A percentile compares a stretch with the other conserved stretches of the same genome.
Conservation (phyloP, 257 asterid species). For the Catharanthus roseus region DNA sequence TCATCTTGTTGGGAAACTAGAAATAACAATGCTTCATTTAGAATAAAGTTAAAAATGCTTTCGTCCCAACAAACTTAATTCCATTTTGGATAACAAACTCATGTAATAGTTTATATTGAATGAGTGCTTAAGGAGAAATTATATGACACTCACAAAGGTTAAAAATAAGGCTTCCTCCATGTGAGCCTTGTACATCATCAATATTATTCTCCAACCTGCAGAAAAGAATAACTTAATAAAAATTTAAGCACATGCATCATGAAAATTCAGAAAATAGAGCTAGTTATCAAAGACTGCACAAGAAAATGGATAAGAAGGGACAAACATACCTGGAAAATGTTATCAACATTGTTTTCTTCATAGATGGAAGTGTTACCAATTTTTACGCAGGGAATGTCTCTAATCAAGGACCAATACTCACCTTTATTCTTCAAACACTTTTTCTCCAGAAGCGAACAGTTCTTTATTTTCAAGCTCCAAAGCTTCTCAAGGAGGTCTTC, state of each 20-base stretch:
- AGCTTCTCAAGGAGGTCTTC: not conserved
- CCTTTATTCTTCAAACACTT: conserved; percentile 12
- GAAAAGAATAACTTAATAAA: not conserved
- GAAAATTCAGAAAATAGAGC: too few species aligned
- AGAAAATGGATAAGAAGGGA: not conserved
- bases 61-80: too few species aligned
- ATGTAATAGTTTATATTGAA: too few species aligned
- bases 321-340: not conserved
- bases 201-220: not conserved
- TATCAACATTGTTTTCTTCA: not conserved
- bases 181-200: not conserved
- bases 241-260: not conserved
- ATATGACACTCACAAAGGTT: too few species aligned
- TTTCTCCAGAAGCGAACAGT: conserved; percentile 12
- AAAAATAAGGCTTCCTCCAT: not conserved
- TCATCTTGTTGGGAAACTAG: not conserved
- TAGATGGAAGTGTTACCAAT: not conserved
- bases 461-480: not conserved
- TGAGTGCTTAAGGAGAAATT: too few species aligned
- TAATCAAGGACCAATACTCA: conserved; percentile 14
- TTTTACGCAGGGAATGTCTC: not conserved
- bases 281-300: not conserved
- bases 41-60: too few species aligned
- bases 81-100: too few species aligned
- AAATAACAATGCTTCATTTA: too few species aligned